Conservation (phyloP, 163 green algal genomes). For the Chlamydomonas reinhardtii region DNA sequence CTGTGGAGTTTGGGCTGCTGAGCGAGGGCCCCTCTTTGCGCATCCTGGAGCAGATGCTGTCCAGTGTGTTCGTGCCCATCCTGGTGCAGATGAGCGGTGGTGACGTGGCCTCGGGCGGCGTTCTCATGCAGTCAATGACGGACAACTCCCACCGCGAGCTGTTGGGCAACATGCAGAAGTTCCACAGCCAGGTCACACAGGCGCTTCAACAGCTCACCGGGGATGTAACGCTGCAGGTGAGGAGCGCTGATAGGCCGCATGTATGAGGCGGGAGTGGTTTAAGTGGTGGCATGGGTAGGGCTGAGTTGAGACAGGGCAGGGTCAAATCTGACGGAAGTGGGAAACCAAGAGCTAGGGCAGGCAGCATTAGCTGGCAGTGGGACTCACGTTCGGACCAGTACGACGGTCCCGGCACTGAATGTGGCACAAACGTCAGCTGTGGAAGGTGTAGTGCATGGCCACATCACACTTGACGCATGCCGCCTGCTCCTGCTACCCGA, state of each 20-base stretch:
- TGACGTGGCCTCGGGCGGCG: conserved; percentile 32
- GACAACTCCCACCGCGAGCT: conserved; percentile 67
- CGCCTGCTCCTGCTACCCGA: too few species aligned
- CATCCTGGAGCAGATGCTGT: conserved; percentile 71
- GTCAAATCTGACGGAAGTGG: too few species aligned
- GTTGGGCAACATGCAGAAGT: conserved; percentile 79
- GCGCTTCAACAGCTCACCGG: conserved; percentile 79
- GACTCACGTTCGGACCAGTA: not conserved
- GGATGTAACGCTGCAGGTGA: conserved; percentile 65
- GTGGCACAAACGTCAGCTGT: too few species aligned
- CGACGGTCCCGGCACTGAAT: too few species aligned
- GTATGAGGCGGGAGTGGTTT: too few species aligned
- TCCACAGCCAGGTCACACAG: conserved; percentile 73
- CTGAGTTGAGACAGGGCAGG: too few species aligned
- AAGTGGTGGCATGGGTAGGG: too few species aligned
- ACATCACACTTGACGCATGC: too few species aligned
- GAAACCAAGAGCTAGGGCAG: too few species aligned
- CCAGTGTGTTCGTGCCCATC: conserved; percentile 71
- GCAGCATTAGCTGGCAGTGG: too few species aligned
- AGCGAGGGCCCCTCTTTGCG: conserved; percentile 66
- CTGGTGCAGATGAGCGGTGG: conserved; percentile 66
- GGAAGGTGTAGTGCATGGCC: too few species aligned
- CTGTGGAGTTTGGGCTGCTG: conserved; percentile 72
- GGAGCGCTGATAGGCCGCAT: too few species aligned
- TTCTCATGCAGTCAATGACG: conserved; percentile 44